These are phyloP conservation scores for Trypanosoma platydactyli DNA, from an alignment of 208 protist species.

Conservation along the genomic window DNA sequence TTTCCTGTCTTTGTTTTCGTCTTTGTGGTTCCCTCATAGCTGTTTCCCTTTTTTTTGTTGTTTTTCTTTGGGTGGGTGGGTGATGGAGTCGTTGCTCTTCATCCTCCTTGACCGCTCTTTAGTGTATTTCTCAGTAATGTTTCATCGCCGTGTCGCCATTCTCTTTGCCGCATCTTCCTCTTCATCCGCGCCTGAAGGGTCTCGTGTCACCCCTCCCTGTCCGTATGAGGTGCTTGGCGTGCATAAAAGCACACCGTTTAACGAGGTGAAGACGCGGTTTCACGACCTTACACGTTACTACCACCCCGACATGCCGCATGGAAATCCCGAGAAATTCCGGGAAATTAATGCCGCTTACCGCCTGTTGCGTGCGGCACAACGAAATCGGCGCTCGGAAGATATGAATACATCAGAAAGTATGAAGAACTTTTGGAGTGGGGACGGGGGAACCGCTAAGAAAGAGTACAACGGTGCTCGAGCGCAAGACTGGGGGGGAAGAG, in stretches of 20 bases:
- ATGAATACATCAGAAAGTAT: not conserved
- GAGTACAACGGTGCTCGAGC: constrained; percentile 37
- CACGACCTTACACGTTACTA: constrained; percentile 65
- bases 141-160: constrained; percentile 21
- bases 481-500: constrained; percentile 23
- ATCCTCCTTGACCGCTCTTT: constrained; percentile 13
- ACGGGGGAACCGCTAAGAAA: not conserved
- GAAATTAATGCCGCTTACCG: constrained; percentile 79
- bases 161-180: constrained; percentile 13
- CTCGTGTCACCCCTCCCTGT: not conserved
- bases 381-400: constrained; percentile 21
- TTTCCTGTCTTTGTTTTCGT: too few relatives aligned
- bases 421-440: constrained; percentile 49
- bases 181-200: not conserved
- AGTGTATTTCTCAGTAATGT: constrained; percentile 12
- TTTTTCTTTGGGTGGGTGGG: too few relatives aligned
- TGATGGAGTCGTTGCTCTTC: too few relatives aligned
- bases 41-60: constrained; percentile 5
- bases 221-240: constrained; percentile 67
- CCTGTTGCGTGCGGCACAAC: constrained; percentile 44
- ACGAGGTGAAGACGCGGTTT: constrained; percentile 54
- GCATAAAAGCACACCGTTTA: constrained; percentile 40
- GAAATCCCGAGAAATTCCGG: constrained; percentile 65
- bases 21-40: too few relatives aligned
- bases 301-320: constrained; percentile 70